These are phyloP conservation scores for Acephala macrosclerotiorum DNA, from an alignment of 2,329 filamentous ascomycete genomes.

Conservation along the genomic window DNA sequence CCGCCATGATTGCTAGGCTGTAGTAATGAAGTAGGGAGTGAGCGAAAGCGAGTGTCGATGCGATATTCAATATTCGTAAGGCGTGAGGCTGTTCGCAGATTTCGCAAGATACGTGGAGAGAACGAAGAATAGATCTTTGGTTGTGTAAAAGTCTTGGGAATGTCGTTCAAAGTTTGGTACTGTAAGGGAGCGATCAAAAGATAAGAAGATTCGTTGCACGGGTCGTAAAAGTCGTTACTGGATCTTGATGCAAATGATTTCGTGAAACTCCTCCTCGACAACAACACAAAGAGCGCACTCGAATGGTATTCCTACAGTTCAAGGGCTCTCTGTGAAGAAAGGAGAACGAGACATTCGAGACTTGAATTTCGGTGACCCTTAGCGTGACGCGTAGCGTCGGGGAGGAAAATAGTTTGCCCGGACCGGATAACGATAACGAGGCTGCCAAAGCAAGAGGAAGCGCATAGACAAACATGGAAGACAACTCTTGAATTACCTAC, in stretches of 20 bases:
- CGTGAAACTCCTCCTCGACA: slow-evolving; percentile 20
- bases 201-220: slow-evolving; percentile 44
- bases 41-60: no score
- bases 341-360: slow-evolving; percentile 2
- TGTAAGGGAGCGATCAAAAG: slow-evolving; percentile 24
- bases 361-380: slow-evolving; percentile 1
- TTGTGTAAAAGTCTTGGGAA: not conserved
- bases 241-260: slow-evolving; percentile 19
- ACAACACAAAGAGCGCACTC: slow-evolving; percentile 29
- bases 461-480: slow-evolving; percentile 21
- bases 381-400: slow-evolving; percentile 8
- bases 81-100: no score
- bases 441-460: slow-evolving; percentile 8
- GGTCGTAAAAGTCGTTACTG: slow-evolving; percentile 43
- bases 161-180: slow-evolving; percentile 2
- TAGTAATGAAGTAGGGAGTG: not conserved
- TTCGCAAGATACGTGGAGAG: not conserved
- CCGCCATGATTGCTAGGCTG: slow-evolving; percentile 37
- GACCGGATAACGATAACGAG: slow-evolving; percentile 9
- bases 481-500: not conserved
- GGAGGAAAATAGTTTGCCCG: slow-evolving; percentile 7
- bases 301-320: slow-evolving; percentile 34
- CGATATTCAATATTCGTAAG: no score
- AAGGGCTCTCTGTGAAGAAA: slow-evolving; percentile 31
- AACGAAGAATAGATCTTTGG: slow-evolving; percentile 3